These are phyloP conservation scores for Candolleomyces eurysporus DNA, from an alignment of 768 basidiomycete genomes.

Conservation along the genomic window DNA sequence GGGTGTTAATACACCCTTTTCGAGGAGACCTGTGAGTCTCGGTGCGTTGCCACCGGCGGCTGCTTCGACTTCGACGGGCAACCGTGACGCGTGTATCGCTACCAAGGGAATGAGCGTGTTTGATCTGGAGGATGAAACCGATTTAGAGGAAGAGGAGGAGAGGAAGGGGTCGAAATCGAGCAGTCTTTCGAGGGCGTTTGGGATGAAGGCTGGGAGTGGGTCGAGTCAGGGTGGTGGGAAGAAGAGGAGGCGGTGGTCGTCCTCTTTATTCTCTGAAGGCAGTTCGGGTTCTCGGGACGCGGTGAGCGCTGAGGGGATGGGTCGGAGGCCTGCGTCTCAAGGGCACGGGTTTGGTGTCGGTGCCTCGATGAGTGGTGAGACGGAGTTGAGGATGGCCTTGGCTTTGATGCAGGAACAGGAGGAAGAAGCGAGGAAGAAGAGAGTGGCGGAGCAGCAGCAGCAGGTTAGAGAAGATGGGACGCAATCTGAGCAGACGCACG, in stretches of 20 bases:
- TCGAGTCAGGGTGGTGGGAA: slow-evolving; percentile 2
- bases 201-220: not conserved
- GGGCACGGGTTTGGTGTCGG: not conserved
- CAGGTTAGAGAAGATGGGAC: slow-evolving; percentile 1
- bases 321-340: slow-evolving; percentile 2
- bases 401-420: slow-evolving; percentile 23
- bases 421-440: not conserved
- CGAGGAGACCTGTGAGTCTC: slow-evolving; percentile 5
- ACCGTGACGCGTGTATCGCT: not conserved
- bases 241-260: slow-evolving; percentile 8
- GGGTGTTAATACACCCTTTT: not conserved
- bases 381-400: slow-evolving; percentile 55
- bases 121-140: not conserved
- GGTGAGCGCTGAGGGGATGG: not conserved
- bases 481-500: not conserved
- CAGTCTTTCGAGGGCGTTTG: slow-evolving; percentile 5
- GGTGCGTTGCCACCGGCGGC: slow-evolving; percentile 1
- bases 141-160: slow-evolving; percentile 5
- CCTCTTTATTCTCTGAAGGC: slow-evolving; percentile 4
- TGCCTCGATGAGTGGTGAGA: slow-evolving; percentile 57
- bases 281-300: not conserved
- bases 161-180: not conserved
- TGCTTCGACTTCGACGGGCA: not conserved
- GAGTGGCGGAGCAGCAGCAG: not conserved
- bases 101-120: slow-evolving; percentile 6